A percentile compares a stretch with the other conserved stretches of the same genome.
Evolutionary conservation across 805 yeast genomes (phyloP).

Genomic region (Lachancea thermotolerans): DNA sequence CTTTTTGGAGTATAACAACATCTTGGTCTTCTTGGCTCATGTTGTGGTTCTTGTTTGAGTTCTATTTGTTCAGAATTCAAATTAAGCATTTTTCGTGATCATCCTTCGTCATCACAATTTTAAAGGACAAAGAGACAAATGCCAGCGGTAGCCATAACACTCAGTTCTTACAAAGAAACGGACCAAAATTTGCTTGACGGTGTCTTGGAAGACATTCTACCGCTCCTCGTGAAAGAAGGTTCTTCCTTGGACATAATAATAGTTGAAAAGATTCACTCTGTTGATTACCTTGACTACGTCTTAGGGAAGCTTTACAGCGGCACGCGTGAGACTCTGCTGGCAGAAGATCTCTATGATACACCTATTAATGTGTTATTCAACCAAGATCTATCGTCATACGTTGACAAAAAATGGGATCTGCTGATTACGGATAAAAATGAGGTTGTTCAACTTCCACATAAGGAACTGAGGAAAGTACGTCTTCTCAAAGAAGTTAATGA

Average conservation of each 20-base stretch:
- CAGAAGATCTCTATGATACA: slow-evolving; percentile 12
- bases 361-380: slow-evolving; percentile 23
- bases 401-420: slow-evolving; percentile 1
- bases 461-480: slow-evolving; percentile 2
- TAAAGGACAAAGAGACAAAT: neutral
- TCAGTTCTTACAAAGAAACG: neutral
- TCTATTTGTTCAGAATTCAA: neutral
- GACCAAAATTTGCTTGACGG: slow-evolving; percentile 1
- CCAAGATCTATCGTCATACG: neutral
- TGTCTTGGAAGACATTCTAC: neutral
- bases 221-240: neutral
- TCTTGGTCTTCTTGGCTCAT: neutral
- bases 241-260: slow-evolving; percentile 19
- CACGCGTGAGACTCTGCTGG: slow-evolving; percentile 21
- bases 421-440: neutral
- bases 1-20: slow-evolving; percentile 39
- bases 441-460: neutral
- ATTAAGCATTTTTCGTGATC: neutral
- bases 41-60: neutral
- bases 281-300: slow-evolving; percentile 20
- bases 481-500: neutral
- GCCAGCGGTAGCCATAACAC: slow-evolving; percentile 1
- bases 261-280: slow-evolving; percentile 14
- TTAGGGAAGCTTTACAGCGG: slow-evolving; percentile 26
- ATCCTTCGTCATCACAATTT: too few relatives aligned